Base-by-base conservation (phyloP, 2,329 filamentous ascomycete species). In the Alternaria angustiovoidea region DNA sequence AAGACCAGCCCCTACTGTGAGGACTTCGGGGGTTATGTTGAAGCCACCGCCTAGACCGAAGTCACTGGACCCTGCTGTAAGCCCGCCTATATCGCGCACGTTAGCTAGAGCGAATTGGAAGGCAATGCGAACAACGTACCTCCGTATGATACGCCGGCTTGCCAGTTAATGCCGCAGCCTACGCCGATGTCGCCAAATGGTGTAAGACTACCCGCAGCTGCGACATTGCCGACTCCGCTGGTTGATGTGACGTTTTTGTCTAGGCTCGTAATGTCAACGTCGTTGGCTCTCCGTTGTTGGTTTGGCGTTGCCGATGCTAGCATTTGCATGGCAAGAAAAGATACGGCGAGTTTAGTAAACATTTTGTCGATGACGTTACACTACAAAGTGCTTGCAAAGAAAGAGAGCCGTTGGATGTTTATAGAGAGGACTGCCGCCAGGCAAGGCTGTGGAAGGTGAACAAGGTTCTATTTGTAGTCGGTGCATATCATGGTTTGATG, bases 151-250 rank as follows among this genome's bases (percentile, higher is more conserved):
- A 48, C 42, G 12, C 54, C 53, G 14, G 41, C 32, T 34, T 59
- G 30, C 62, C 62, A 64, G 14, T 64, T 60, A 18, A 64, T 46
- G 28, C 62, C 59, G 20, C 62, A 64, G 14, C 62, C 62, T 56
- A 57, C 24, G 20, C 60, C 60, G 24, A 65, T 63, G 7, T 49
- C 54, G 30, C 60, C 61, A 18, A 65, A 65, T n/a, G 60, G 54
- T 11, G 51, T 30, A 9, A 63, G 38, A 20, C 7, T 51, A 14
- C 63, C 63, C 3, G 57, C 57, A 1, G 63, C 61, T 14, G 63
- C 63, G 26, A 61, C 54, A 36, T 59, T 61, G 18, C 54, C 63
- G 11, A 4, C n/a, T 6, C 63, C 63, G 18, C 44, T 38, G 9
- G 61, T 63, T 3, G 57, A 57, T 22, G 44, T 65, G 24, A 43